Evolutionary conservation across 1,284 basidiomycete genomes (phyloP).

Genomic region (Moesziomyces antarcticus): DNA sequence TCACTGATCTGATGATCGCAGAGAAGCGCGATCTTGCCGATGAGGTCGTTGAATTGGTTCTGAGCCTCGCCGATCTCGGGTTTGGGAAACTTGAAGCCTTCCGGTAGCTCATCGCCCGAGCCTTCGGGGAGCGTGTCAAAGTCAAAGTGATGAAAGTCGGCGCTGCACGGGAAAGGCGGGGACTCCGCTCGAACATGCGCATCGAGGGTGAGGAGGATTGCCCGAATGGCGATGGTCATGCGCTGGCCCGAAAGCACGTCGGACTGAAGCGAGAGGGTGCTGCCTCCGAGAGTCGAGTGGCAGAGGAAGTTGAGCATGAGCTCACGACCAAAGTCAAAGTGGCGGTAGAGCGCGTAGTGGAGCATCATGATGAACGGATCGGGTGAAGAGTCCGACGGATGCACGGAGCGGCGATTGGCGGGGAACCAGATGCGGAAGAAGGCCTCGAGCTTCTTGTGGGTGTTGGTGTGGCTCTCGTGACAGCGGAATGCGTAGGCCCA

Average conservation of each 20-base stretch:
- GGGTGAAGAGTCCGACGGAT: constrained; percentile 79
- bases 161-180: constrained; percentile 78
- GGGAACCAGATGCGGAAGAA: constrained; percentile 85
- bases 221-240: constrained; percentile 80
- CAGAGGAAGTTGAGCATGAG: constrained; percentile 73
- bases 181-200: constrained; percentile 77
- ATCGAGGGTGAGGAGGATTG: constrained; percentile 79
- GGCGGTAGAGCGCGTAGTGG: constrained; percentile 84
- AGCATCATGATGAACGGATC: constrained; percentile 82
- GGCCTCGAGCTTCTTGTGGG: constrained; percentile 80
- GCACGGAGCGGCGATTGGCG: constrained; percentile 74
- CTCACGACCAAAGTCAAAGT: constrained; percentile 87
- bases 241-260: constrained; percentile 68
- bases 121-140: constrained; percentile 51
- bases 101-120: constrained; percentile 53
- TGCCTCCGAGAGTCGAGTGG: constrained; percentile 52
- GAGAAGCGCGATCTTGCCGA: constrained; percentile 75
- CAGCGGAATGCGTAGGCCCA: constrained; percentile 97
- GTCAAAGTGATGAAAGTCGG: constrained; percentile 75
- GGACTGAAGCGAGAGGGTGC: constrained; percentile 58
- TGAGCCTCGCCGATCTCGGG: constrained; percentile 82
- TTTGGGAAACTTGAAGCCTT: constrained; percentile 69
- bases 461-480: constrained; percentile 82
- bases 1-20: constrained; percentile 79
- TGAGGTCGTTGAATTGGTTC: constrained; percentile 75